Percentiles rank a stretch among this genome's conserved stretches.
Evolutionary conservation across 2,329 filamentous ascomycete genomes (phyloP).

Genomic region (Penicillium vulpinum): DNA sequence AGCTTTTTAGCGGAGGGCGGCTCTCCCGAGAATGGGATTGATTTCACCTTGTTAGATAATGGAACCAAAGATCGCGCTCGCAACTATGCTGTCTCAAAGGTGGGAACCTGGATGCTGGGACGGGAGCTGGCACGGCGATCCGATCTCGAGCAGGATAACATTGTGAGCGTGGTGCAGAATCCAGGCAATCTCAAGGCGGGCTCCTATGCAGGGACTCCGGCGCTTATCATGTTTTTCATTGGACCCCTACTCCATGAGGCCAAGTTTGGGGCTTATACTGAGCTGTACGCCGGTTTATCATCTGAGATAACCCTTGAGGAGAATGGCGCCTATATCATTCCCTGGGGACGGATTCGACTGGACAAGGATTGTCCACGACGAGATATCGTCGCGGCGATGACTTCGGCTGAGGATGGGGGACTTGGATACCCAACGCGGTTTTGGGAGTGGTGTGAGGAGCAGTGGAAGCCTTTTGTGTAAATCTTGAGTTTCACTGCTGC

Average conservation of each 20-base stretch:
- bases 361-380: not conserved
- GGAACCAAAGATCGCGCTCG: conserved; percentile 18
- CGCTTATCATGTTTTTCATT: not conserved
- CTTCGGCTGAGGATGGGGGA: conserved; percentile 25
- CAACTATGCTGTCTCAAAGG: conserved; percentile 41
- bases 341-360: conserved; percentile 47
- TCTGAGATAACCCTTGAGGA: conserved; percentile 32
- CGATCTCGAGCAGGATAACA: conserved; percentile 23
- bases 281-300: conserved; percentile 39
- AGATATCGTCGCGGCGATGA: conserved; percentile 27
- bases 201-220: not conserved
- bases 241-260: conserved; percentile 7
- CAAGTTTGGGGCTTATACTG: conserved; percentile 39
- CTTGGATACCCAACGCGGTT: conserved; percentile 36
- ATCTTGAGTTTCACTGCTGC: not conserved
- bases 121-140: conserved; percentile 30
- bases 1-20: conserved; percentile 18
- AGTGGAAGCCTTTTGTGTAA: conserved; percentile 2
- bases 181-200: conserved; percentile 6
- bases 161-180: conserved; percentile 34
- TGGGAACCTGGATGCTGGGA: conserved; percentile 33
- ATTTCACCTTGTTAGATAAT: conserved; percentile 13
- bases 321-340: conserved; percentile 45
- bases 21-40: conserved; percentile 4
- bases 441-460: conserved; percentile 24